phyloP scores from a whole-genome alignment of 345 rosid species.

The Adansonia digitata region DNA sequence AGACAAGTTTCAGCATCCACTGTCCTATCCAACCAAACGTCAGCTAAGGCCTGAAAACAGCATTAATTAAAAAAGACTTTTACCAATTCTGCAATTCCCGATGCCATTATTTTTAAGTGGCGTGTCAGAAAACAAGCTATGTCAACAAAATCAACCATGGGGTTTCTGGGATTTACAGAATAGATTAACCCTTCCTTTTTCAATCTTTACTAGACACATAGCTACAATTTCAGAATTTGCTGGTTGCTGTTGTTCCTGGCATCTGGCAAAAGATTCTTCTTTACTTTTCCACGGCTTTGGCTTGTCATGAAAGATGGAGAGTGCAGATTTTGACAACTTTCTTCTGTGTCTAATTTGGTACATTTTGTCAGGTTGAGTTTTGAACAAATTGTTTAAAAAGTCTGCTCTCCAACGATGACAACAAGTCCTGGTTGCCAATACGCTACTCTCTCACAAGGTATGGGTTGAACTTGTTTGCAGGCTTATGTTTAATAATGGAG shows the following conservation, averaged over 20 bases:
- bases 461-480: neutral
- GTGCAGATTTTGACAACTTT: neutral
- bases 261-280: neutral
- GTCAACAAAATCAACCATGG: neutral
- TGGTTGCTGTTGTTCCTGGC: neutral
- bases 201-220: too few species aligned
- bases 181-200: neutral
- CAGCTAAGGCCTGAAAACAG: conserved; percentile 13
- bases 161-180: neutral
- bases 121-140: conserved; percentile 14
- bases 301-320: neutral
- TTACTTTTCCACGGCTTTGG: neutral
- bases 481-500: neutral
- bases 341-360: neutral
- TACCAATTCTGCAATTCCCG: conserved; percentile 21
- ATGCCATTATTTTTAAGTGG: conserved; percentile 19
- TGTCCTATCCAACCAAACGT: conserved; percentile 25
- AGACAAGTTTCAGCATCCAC: conserved; percentile 5
- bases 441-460: neutral
- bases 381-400: neutral
- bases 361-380: neutral
- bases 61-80: conserved; percentile 8
- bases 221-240: neutral
- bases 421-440: neutral
- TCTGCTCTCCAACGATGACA: neutral